Percentiles rank a stretch among this genome's conserved stretches.
phyloP scores from a whole-genome alignment of 495 filamentous ascomycete species.

The Ramalina peruviana region DNA sequence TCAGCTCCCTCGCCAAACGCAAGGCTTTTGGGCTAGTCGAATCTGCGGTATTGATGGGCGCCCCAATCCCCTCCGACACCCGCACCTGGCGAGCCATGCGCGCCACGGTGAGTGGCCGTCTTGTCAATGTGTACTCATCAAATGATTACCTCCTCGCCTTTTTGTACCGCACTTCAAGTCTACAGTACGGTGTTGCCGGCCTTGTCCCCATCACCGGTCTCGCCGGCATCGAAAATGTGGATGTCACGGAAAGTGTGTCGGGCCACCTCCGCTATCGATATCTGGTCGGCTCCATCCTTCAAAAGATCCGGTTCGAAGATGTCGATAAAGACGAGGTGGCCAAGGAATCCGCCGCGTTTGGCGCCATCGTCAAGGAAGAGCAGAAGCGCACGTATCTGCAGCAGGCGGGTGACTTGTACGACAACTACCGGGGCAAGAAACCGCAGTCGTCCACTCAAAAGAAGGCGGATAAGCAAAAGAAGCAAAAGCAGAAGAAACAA shows the following conservation, averaged over 20 bases:
- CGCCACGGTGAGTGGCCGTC: constrained; percentile 54
- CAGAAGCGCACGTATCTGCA: constrained; percentile 16
- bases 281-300: constrained; percentile 53
- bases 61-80: constrained; percentile 56
- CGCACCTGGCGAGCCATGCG: constrained; percentile 56
- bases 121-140: constrained; percentile 65
- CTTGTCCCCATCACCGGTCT: constrained; percentile 51
- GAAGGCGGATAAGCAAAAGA: constrained; percentile 25
- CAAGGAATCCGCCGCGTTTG: constrained; percentile 42
- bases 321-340: constrained; percentile 42
- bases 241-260: constrained; percentile 55
- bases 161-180: constrained; percentile 61
- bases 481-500: constrained; percentile 20
- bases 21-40: constrained; percentile 79
- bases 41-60: constrained; percentile 69
- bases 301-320: constrained; percentile 53
- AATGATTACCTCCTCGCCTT: constrained; percentile 70
- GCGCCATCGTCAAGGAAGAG: constrained; percentile 40
- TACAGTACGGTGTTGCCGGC: constrained; percentile 65
- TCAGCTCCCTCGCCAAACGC: constrained; percentile 60
- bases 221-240: constrained; percentile 58
- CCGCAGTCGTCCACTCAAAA: constrained; percentile 14
- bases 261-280: constrained; percentile 64
- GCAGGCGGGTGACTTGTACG: constrained; percentile 18
- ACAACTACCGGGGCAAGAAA: constrained; percentile 18